Evolutionary conservation across 805 yeast species (phyloP).

Genomic region (Saturnispora silvae): DNA sequence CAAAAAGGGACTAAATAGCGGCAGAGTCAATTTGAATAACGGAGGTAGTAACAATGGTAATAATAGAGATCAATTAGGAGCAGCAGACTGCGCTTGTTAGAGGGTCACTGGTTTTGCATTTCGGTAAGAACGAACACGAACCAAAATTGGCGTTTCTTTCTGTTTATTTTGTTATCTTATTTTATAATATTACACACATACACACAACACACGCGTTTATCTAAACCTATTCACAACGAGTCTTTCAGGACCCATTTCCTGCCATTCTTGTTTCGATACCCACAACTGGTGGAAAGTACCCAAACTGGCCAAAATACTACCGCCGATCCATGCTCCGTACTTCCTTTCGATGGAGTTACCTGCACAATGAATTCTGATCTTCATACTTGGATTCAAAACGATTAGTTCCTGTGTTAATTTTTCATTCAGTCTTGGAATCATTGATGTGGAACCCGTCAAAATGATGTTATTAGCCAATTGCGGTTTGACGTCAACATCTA

Average conservation of each 20-base stretch:
- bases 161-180: background rate
- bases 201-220: conserved; percentile 23
- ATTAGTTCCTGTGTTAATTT: conserved; percentile 63
- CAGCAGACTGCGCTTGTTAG: conserved; percentile 25
- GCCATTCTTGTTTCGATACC: conserved; percentile 81
- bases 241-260: conserved; percentile 80
- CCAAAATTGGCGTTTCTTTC: background rate
- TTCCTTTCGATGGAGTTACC: conserved; percentile 72
- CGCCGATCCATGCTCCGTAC: conserved; percentile 86
- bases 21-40: conserved; percentile 22
- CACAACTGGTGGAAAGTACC: conserved; percentile 94
- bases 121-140: too few relatives aligned
- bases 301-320: conserved; percentile 73
- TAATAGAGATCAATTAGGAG: conserved; percentile 12
- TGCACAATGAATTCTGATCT: conserved; percentile 71
- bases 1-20: conserved; percentile 11
- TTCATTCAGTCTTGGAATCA: conserved; percentile 74
- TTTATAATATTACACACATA: background rate
- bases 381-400: conserved; percentile 68
- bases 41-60: conserved; percentile 15
- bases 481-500: conserved; percentile 77
- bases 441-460: conserved; percentile 74
- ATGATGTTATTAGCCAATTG: conserved; percentile 83
- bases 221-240: conserved; percentile 75
- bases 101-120: too few relatives aligned